These are phyloP conservation scores for Cyanidioschyzon merolae DNA, from an alignment of 23 red algal genomes.

Conservation along the genomic window DNA sequence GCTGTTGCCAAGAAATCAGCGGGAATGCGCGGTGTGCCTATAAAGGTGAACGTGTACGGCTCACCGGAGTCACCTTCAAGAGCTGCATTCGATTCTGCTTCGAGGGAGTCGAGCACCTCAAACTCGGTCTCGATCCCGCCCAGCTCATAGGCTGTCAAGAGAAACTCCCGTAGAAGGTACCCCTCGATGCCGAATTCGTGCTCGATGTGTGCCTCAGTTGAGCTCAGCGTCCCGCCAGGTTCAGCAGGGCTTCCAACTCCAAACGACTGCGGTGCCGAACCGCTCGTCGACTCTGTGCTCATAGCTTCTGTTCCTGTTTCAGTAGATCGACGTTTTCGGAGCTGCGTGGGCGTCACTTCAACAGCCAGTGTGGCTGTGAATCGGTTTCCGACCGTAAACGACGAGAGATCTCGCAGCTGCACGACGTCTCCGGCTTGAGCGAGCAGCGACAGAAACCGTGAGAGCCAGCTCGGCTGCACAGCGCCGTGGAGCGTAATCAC, in stretches of 20 bases:
- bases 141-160: constrained; percentile 11
- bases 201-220: not conserved
- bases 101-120: constrained; percentile 1
- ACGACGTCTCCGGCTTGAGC: not conserved
- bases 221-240: not conserved
- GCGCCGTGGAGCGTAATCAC: constrained; percentile 4
- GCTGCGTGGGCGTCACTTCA: not conserved
- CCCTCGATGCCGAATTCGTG: constrained; percentile 8
- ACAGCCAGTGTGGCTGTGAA: not conserved
- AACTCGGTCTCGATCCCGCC: constrained; percentile 21
- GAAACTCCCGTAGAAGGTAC: not conserved
- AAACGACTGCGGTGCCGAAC: not conserved
- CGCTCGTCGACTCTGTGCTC: not conserved
- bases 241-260: not conserved
- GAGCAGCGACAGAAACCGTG: not conserved
- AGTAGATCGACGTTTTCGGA: not conserved
- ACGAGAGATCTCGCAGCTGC: constrained; percentile 1
- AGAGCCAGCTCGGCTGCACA: not conserved
- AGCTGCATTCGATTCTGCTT: not conserved
- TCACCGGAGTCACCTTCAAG: not conserved
- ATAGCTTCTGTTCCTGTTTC: not conserved
- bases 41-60: constrained; percentile 7
- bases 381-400: constrained; percentile 5
- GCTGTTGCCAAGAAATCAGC: constrained; percentile 3
- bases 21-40: constrained; percentile 12